phyloP scores from a whole-genome alignment of 169 alveolate species.

The Babesia ovis region DNA sequence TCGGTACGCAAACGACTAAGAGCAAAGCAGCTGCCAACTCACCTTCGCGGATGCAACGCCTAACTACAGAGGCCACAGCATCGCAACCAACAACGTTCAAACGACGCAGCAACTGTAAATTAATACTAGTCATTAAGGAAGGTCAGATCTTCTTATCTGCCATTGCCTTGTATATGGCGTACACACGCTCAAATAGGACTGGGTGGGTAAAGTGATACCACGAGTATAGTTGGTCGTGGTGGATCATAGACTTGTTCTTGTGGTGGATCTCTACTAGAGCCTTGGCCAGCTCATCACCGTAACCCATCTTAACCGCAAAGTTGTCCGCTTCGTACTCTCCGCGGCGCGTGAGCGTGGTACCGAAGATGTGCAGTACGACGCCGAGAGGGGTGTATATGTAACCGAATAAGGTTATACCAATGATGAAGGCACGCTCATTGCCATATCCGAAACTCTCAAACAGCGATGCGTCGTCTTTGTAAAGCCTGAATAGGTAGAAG shows the following conservation, averaged over 20 bases:
- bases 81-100: neutral
- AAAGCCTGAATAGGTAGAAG: constrained; percentile 78
- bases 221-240: constrained; percentile 74
- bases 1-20: too few relatives aligned
- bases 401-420: constrained; percentile 32
- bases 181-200: constrained; percentile 78
- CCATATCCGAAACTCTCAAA: constrained; percentile 84
- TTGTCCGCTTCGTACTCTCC: constrained; percentile 85
- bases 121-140: constrained; percentile 5
- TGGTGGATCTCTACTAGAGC: constrained; percentile 70
- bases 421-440: constrained; percentile 19
- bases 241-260: constrained; percentile 38
- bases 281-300: constrained; percentile 70
- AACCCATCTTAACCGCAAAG: constrained; percentile 79
- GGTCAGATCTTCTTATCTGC: constrained; percentile 43
- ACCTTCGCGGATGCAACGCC: constrained; percentile 42
- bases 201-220: constrained; percentile 89
- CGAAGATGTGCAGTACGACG: constrained; percentile 58
- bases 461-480: constrained; percentile 73
- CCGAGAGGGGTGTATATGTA: constrained; percentile 28
- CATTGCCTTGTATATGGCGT: constrained; percentile 69
- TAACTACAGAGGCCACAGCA: constrained; percentile 26
- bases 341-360: constrained; percentile 68
- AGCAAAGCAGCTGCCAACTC: neutral
- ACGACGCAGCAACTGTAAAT: constrained; percentile 6